Percentiles rank a stretch among this genome's conserved stretches.
phyloP scores from a whole-genome alignment of 441 rosid species.

The Adansonia rubrostipa region DNA sequence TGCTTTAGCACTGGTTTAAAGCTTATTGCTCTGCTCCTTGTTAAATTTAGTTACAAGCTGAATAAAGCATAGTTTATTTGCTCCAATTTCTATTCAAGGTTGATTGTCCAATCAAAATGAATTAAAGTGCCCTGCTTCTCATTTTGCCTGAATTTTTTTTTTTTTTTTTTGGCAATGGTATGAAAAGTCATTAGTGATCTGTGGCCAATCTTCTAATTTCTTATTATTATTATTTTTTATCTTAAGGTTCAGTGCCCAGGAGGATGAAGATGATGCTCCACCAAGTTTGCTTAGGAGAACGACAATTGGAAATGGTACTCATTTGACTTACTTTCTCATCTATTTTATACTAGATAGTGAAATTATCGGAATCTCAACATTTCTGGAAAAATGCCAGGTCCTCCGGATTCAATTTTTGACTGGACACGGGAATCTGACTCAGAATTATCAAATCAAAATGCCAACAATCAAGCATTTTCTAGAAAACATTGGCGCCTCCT shows the following conservation, averaged over 20 bases:
- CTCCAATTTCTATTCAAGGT: slow-evolving; percentile 4
- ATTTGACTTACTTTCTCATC: slow-evolving; percentile 28
- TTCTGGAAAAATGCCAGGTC: slow-evolving; percentile 60
- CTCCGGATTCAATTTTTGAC: slow-evolving; percentile 81
- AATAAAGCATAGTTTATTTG: not conserved
- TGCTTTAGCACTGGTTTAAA: slow-evolving; percentile 9
- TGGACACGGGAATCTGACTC: slow-evolving; percentile 91
- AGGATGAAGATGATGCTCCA: slow-evolving; percentile 80
- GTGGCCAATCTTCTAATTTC: slow-evolving; percentile 18
- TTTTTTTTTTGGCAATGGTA: not conserved
- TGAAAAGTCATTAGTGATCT: slow-evolving; percentile 14
- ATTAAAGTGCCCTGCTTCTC: slow-evolving; percentile 1
- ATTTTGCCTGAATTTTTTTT: not conserved
- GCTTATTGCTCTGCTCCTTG: slow-evolving; percentile 14
- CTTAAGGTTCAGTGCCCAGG: slow-evolving; percentile 82
- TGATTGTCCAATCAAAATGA: not conserved
- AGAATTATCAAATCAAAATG: slow-evolving; percentile 75
- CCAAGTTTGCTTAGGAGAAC: slow-evolving; percentile 72
- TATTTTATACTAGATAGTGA: slow-evolving; percentile 29
- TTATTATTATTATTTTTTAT: not conserved
- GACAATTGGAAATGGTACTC: slow-evolving; percentile 94
- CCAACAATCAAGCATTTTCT: slow-evolving; percentile 90
- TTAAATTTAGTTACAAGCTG: slow-evolving; percentile 11
- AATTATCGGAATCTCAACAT: slow-evolving; percentile 37
- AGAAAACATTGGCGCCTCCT: slow-evolving; percentile 99